Evolutionary conservation across 352 stramenopile genomes (phyloP).

Genomic region (Phytophthora tubulina): DNA sequence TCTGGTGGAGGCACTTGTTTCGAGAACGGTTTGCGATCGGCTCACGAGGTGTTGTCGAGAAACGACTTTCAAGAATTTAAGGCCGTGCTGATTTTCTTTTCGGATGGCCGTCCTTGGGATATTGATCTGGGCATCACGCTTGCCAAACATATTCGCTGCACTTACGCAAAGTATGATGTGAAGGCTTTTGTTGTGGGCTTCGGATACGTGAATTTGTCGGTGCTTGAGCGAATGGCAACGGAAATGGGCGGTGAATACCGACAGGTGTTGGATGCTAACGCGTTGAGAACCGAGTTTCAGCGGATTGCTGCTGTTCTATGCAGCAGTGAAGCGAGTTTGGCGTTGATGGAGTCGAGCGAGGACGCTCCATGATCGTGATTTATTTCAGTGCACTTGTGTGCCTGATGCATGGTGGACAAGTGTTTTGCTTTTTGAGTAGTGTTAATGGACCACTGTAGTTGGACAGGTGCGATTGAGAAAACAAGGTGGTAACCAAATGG

Average conservation of each 20-base stretch:
- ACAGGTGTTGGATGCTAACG: conserved; percentile 34
- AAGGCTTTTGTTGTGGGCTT: conserved; percentile 73
- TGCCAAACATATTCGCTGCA: conserved; percentile 49
- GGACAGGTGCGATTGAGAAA: no score
- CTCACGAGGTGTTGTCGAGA: conserved; percentile 71
- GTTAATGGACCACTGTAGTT: no score
- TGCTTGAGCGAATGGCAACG: conserved; percentile 55
- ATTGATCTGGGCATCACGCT: conserved; percentile 43
- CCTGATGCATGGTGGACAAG: not conserved
- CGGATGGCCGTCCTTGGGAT: conserved; percentile 58
- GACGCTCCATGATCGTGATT: not conserved
- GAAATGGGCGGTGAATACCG: conserved; percentile 65
- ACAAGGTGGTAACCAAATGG: no score
- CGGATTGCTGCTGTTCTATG: conserved; percentile 42
- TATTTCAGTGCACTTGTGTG: not conserved
- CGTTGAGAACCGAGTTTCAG: conserved; percentile 42
- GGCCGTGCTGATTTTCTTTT: conserved; percentile 45
- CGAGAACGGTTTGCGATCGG: conserved; percentile 43
- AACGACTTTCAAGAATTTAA: conserved; percentile 61
- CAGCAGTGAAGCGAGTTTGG: conserved; percentile 40
- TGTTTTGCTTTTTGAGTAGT: conserved; percentile 10
- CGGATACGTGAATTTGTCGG: conserved; percentile 58
- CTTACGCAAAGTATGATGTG: conserved; percentile 67
- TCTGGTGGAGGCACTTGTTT: conserved; percentile 52
- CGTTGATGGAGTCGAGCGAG: conserved; percentile 20